phyloP scores from a whole-genome alignment of 148 eudicot species.

The Fallopia convolvulus region DNA sequence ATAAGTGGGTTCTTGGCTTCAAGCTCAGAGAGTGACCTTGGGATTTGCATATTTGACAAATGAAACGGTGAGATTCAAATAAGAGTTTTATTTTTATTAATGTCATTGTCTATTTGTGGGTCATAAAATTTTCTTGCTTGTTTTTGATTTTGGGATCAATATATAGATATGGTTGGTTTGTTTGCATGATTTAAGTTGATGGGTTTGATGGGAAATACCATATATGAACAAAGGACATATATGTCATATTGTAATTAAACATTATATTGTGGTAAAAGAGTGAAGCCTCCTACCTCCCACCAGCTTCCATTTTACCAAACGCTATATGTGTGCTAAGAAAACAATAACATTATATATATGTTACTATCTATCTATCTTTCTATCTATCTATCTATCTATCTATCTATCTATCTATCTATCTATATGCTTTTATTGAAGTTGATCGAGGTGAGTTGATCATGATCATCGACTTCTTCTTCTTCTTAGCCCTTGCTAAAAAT shows the following conservation, averaged over 20 bases:
- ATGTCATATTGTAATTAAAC: conserved; percentile 5
- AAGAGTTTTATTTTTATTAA: neutral
- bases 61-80: conserved; percentile 15
- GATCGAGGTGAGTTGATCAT: neutral
- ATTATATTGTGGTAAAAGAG: conserved; percentile 13
- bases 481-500: no score
- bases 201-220: neutral
- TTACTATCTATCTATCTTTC: no score
- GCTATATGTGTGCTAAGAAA: neutral
- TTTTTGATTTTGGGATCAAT: neutral
- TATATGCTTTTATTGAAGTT: neutral
- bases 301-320: conserved; percentile 16
- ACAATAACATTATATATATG: neutral
- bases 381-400: no score
- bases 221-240: neutral
- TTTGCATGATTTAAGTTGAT: neutral
- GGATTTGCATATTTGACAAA: conserved; percentile 58
- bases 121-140: neutral
- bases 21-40: conserved; percentile 42
- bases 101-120: no score
- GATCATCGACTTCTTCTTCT: no score
- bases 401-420: no score
- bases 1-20: conserved; percentile 41
- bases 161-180: conserved; percentile 9
- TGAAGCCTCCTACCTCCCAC: conserved; percentile 3